Percentiles rank a stretch among this genome's conserved stretches.
Conservation (phyloP, 2,329 filamentous ascomycete genomes). For the Zymoseptoria crescenta region DNA sequence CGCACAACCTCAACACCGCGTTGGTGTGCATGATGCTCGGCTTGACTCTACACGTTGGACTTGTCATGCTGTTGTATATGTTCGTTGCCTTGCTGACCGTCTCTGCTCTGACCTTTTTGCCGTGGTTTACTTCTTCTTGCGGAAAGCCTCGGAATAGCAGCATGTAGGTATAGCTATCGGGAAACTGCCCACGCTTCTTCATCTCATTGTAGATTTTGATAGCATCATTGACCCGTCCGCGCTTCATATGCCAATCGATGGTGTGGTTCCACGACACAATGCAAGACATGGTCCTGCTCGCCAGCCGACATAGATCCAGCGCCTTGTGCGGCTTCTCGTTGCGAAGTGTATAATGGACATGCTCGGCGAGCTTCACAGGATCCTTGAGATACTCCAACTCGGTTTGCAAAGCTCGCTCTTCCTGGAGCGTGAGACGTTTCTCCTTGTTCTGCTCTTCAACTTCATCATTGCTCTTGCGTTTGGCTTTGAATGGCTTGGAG, state of each 20-base stretch:
- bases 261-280: constrained; percentile 83
- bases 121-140: neutral
- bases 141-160: constrained; percentile 67
- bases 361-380: constrained; percentile 62
- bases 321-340: constrained; percentile 59
- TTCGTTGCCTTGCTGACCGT: constrained; percentile 60
- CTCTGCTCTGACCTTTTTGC: constrained; percentile 47
- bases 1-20: constrained; percentile 75
- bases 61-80: constrained; percentile 68
- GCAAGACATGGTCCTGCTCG: constrained; percentile 57
- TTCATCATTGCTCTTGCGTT: neutral
- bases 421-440: neutral
- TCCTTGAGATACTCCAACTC: constrained; percentile 61
- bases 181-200: constrained; percentile 82
- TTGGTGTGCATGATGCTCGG: constrained; percentile 81
- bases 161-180: constrained; percentile 77
- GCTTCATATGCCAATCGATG: constrained; percentile 61
- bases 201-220: constrained; percentile 94
- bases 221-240: constrained; percentile 54
- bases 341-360: constrained; percentile 54
- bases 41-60: constrained; percentile 54
- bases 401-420: constrained; percentile 35
- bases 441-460: neutral
- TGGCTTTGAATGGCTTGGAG: constrained; percentile 1
- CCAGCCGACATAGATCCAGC: constrained; percentile 56